Conservation (phyloP, 768 basidiomycete species). For the Auricularia sp. region DNA sequence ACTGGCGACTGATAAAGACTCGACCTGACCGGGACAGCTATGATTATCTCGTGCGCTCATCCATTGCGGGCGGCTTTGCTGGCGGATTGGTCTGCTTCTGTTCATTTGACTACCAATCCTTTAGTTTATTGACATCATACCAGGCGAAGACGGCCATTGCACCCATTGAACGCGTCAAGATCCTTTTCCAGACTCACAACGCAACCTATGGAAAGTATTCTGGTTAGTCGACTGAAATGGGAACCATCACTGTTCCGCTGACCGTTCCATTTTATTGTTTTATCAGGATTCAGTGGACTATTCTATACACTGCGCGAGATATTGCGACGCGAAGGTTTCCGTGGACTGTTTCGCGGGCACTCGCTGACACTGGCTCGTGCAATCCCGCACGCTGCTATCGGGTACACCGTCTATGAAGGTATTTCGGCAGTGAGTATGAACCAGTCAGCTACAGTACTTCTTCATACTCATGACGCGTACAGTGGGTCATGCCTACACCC, state of each 20-base stretch:
- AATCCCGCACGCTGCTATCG: slow-evolving; percentile 95
- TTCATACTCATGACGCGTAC: not conserved
- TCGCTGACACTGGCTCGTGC: slow-evolving; percentile 89
- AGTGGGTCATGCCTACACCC: slow-evolving; percentile 81
- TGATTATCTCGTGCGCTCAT: not conserved
- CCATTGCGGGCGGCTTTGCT: not conserved
- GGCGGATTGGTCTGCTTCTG: not conserved
- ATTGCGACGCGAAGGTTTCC: slow-evolving; percentile 49
- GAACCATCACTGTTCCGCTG: slow-evolving; percentile 1
- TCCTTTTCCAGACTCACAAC: slow-evolving; percentile 94
- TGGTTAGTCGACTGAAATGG: slow-evolving; percentile 40
- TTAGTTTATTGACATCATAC: not conserved
- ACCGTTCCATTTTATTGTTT: not conserved
- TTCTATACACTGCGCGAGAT: not conserved
- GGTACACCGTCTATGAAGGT: slow-evolving; percentile 53
- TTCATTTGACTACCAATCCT: not conserved
- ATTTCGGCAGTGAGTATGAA: not conserved
- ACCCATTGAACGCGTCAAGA: slow-evolving; percentile 95
- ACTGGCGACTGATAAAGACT: not conserved
- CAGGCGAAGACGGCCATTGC: slow-evolving; percentile 94
- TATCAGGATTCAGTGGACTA: not conserved
- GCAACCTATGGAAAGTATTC: slow-evolving; percentile 90
- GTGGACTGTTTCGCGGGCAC: slow-evolving; percentile 90
- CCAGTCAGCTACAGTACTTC: not conserved
- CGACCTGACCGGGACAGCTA: not conserved